Evolutionary conservation across 352 stramenopile species (phyloP).

Genomic region (Pythium apleroticum): DNA sequence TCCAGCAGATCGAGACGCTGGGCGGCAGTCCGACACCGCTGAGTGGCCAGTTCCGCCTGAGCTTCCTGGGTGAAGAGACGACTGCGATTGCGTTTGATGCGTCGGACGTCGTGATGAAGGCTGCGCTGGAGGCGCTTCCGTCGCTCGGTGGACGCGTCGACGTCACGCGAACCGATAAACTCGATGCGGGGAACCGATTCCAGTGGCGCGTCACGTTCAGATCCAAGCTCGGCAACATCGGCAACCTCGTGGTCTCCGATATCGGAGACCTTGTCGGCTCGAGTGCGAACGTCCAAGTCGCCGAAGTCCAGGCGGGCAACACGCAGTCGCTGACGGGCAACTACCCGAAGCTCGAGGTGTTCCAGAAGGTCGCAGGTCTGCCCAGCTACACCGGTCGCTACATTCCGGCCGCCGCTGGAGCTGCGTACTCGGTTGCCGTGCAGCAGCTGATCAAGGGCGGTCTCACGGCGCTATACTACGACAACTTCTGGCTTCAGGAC

Average conservation of each 20-base stretch:
- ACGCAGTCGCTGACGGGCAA: constrained; percentile 78
- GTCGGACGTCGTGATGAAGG: constrained; percentile 80
- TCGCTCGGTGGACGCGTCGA: constrained; percentile 88
- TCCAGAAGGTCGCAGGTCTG: constrained; percentile 91
- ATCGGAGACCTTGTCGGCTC: constrained; percentile 55
- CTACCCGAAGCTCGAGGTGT: constrained; percentile 60
- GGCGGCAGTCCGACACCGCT: constrained; percentile 93
- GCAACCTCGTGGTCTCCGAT: constrained; percentile 42
- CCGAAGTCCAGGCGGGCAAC: constrained; percentile 65
- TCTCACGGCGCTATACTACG: constrained; percentile 91
- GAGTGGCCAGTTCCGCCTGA: constrained; percentile 87
- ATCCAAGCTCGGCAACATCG: constrained; percentile 78
- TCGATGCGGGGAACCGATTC: constrained; percentile 84
- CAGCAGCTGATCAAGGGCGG: constrained; percentile 91
- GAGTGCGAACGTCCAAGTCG: constrained; percentile 47
- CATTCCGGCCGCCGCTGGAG: constrained; percentile 53
- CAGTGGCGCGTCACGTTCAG: constrained; percentile 95
- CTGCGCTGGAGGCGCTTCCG: constrained; percentile 84
- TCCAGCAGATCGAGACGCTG: constrained; percentile 90
- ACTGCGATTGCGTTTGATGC: constrained; percentile 85
- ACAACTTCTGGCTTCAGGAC: constrained; percentile 96
- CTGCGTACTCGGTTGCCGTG: constrained; percentile 89
- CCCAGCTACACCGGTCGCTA: constrained; percentile 94
- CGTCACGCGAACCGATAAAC: constrained; percentile 69
- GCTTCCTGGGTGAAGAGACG: constrained; percentile 80